phyloP scores from a whole-genome alignment of 2,329 filamentous ascomycete species.

The Hymenoscyphus infarciens region DNA sequence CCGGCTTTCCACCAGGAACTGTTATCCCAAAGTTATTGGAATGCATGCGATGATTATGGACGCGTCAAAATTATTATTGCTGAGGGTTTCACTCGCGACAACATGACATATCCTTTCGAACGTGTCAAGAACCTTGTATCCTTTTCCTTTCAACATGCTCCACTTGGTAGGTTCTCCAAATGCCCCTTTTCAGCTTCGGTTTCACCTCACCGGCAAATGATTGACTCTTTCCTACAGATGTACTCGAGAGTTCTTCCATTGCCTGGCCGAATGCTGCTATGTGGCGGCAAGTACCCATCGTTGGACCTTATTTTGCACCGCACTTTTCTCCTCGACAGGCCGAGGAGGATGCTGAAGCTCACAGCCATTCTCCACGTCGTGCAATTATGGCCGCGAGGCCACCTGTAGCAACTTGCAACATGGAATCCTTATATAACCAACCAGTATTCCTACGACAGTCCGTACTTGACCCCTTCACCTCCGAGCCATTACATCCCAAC shows the following conservation, averaged over 20 bases:
- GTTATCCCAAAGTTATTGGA: slow-evolving; percentile 68
- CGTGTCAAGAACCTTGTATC: slow-evolving; percentile 68
- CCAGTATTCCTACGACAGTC: slow-evolving; percentile 31
- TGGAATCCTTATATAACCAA: slow-evolving; percentile 15
- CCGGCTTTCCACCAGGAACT: slow-evolving; percentile 68
- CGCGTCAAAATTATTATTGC: slow-evolving; percentile 74
- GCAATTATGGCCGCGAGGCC: slow-evolving; percentile 17
- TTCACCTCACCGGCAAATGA: background rate
- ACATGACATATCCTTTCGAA: slow-evolving; percentile 52
- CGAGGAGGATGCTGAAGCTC: slow-evolving; percentile 49
- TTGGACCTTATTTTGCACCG: slow-evolving; percentile 32
- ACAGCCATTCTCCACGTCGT: slow-evolving; percentile 59
- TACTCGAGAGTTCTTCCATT: slow-evolving; percentile 69
- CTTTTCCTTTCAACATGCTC: slow-evolving; percentile 84
- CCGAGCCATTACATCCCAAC: slow-evolving; percentile 33
- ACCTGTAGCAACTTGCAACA: slow-evolving; percentile 20
- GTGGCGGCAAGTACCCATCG: slow-evolving; percentile 53
- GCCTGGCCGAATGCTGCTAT: slow-evolving; percentile 75
- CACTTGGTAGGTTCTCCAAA: slow-evolving; percentile 54
- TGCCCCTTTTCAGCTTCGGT: background rate
- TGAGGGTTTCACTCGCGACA: slow-evolving; percentile 62
- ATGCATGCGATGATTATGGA: slow-evolving; percentile 65
- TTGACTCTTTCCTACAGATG: slow-evolving; percentile 45
- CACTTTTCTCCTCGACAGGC: slow-evolving; percentile 37
- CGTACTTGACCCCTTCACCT: slow-evolving; percentile 40